Base-by-base conservation (phyloP, 2,329 filamentous ascomycete species). In the Camillea tinctor region DNA sequence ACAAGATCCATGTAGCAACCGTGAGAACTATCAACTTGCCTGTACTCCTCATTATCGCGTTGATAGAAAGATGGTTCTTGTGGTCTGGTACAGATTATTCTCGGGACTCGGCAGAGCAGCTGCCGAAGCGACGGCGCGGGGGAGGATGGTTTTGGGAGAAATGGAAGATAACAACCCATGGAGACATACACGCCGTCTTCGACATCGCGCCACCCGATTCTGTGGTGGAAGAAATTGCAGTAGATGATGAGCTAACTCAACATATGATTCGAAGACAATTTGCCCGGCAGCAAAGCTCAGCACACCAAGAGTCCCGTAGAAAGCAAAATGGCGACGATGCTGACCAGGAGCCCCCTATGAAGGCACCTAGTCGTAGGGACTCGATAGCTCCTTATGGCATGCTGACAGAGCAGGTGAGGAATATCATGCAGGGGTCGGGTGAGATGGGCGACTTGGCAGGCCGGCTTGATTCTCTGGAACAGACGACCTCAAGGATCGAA, bases 1-100 rank as follows among this genome's bases (percentile, higher is more conserved):
- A 96, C 79, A 95, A 94, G 76, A 90, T 94, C 69, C 93, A 96
- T 71, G 91, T 96, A 59, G 85, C 87, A 60, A 84, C 85, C 9
- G 88, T 95, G 21, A 87, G 91, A 44, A 77, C 87, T 8, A 82
- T 93, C 68, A 95, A 95, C 73, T 80, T 90, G 2, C 92, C 92
- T 0, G 78, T 93, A 4, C 80, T 96, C 1, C 80, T 94, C 3
- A 68, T 89, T 61, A 90, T 96, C 61, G 86, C 88, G 19, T 76
- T 88, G 20, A 83, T 88, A 63, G 92, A 96, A 74, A 86, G 92
- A 55, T 83, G 84, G 5, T 79, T 86, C 9, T 81, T 93, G 17
- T 92, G 90, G 89, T 74, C 74, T 2, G 61, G 69, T 67, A 68
- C 70, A 23, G 61, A 70, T 20, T 68, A 75, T 71, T 52, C 69